Conservation (phyloP, 2,329 filamentous ascomycete species). For the Chaetomiaceae sp. region DNA sequence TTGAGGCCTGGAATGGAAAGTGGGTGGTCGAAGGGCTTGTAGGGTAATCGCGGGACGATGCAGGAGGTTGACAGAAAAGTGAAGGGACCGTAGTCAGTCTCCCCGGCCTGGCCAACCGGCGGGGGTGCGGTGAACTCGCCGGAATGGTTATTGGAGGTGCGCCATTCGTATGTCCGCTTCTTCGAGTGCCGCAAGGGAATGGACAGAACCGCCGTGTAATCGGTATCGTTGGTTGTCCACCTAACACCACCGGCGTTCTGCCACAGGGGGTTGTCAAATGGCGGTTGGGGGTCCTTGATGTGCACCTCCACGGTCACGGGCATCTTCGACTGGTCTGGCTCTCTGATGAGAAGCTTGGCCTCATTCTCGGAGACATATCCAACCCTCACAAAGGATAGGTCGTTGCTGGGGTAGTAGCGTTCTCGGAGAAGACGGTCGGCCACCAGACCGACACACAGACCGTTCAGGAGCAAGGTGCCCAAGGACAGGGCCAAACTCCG, state of each 20-base stretch:
- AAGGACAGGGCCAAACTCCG: constrained; percentile 60
- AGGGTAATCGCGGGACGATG: constrained; percentile 86
- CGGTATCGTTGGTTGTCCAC: constrained; percentile 66
- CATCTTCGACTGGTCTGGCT: constrained; percentile 68
- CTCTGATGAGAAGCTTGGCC: constrained; percentile 76
- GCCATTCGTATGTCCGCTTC: constrained; percentile 75
- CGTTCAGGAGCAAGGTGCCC: constrained; percentile 66
- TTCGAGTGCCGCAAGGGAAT: constrained; percentile 59
- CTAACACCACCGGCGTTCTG: constrained; percentile 58
- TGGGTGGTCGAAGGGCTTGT: constrained; percentile 75
- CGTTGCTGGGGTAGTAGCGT: constrained; percentile 62
- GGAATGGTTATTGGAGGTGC: constrained; percentile 77
- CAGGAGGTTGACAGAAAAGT: constrained; percentile 92
- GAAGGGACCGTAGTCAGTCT: constrained; percentile 61
- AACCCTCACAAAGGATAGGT: constrained; percentile 78
- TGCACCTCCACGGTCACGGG: constrained; percentile 68
- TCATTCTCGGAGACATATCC: constrained; percentile 78
- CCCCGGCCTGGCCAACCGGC: constrained; percentile 55
- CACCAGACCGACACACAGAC: constrained; percentile 59
- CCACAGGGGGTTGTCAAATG: constrained; percentile 57
- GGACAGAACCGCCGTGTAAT: constrained; percentile 69
- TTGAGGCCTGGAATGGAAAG: constrained; percentile 75
- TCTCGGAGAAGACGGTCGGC: constrained; percentile 75
- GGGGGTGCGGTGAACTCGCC: constrained; percentile 79
- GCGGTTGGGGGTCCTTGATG: constrained; percentile 44